Evolutionary conservation across 805 yeast species (phyloP), one percentile per base, ranked within the genome.

Genomic region (Pichia eremophila): DNA sequence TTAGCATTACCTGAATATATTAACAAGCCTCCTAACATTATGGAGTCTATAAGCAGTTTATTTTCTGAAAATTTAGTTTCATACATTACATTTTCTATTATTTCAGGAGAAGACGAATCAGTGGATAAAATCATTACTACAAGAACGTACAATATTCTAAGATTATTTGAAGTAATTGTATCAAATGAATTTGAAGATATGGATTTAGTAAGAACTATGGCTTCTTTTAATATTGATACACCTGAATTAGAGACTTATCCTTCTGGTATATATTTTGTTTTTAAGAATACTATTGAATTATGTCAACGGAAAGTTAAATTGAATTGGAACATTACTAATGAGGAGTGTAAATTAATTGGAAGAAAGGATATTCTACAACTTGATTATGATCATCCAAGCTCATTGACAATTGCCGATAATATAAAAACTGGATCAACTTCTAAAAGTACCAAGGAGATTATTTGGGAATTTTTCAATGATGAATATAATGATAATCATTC

Each of bases 221-320:
- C 74, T 10, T 81, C 78, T 34, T 73, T 75, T 50, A 75, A 73
- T 5, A 72, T 87, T 18, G 68, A 72, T 1, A 57, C 67, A 18
- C 62, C 66, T 5, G 79, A 74, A 43, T 61, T 88, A 7, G 85
- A 84, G 39, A 75, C 88, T 0, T 84, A 73, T 54, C 96, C 96
- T 0, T 64, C 79, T 3, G 95, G 95, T 0, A 69, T 89, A 1
- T 64, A 74, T 32, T 62, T 84, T 5, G 87, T 95, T 0, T 62
- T 90, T 43, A 77, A 77, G 51, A 88, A 80, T 49, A 74, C 80
- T 1, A 63, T 84, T 17, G 69, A 72, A 55, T 58, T 60, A 44
- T 73, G 81, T 57, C 86, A 75, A 63, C 76, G 71, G 46, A 69
- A 64, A 27, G 72, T 79, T 1, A 74, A 74, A 2, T 71, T 71